Conservation (phyloP, 495 filamentous ascomycete genomes). For the Podospora sp. region DNA sequence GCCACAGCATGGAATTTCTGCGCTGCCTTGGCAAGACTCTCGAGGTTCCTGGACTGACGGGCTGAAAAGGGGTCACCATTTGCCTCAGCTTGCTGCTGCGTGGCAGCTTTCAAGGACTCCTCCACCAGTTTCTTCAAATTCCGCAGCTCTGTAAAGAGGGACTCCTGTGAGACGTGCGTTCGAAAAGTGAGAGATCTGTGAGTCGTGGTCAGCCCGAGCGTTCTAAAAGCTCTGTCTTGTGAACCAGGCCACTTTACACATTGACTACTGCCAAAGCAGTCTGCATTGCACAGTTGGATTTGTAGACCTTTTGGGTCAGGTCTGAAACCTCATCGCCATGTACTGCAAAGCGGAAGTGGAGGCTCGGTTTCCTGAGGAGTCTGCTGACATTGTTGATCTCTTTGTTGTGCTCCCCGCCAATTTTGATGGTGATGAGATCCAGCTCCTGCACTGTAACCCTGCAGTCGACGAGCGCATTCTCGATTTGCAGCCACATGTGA, state of each 20-base stretch:
- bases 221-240: no score
- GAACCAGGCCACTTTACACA: neutral
- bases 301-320: slow-evolving; percentile 15
- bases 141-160: no score
- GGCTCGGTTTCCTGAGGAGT: no score
- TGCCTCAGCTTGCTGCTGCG: neutral
- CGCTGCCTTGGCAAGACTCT: slow-evolving; percentile 17
- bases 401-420: no score
- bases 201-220: no score
- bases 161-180: no score
- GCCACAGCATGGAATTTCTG: slow-evolving; percentile 10
- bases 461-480: slow-evolving; percentile 10
- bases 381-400: no score
- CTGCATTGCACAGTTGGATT: slow-evolving; percentile 16
- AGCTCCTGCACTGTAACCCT: neutral
- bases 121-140: no score
- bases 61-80: neutral
- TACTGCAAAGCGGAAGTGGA: neutral
- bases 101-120: neutral
- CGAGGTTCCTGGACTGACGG: slow-evolving; percentile 15
- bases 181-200: no score
- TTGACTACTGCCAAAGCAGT: slow-evolving; percentile 12
- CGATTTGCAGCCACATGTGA: slow-evolving; percentile 14
- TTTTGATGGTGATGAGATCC: no score
- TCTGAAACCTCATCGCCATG: slow-evolving; percentile 5